Evolutionary conservation across 129 eudicot species (phyloP).

Genomic region (Logfia minima): DNA sequence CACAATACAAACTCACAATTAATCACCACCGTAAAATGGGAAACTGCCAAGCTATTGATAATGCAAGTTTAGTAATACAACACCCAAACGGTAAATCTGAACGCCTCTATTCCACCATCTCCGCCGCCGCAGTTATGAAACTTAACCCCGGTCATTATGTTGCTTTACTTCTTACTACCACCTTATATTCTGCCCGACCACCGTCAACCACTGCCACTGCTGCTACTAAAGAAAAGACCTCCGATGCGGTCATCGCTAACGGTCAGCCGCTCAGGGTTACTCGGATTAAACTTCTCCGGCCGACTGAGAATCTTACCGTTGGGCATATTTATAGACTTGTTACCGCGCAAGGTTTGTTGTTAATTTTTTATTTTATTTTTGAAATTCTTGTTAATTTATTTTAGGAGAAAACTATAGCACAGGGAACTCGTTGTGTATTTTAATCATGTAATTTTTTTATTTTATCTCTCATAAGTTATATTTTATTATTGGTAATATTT

Average conservation of each 20-base stretch:
- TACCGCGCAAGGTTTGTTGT: conserved; percentile 66
- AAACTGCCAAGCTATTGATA: conserved; percentile 95
- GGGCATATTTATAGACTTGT: conserved; percentile 93
- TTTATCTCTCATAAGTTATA: too few species aligned
- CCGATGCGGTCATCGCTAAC: neutral
- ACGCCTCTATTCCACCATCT: conserved; percentile 44
- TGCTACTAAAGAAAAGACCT: conserved; percentile 7
- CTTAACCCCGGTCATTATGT: conserved; percentile 89
- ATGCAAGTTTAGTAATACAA: conserved; percentile 73
- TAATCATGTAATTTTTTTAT: too few species aligned
- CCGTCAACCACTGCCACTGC: conserved; percentile 22
- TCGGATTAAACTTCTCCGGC: conserved; percentile 76
- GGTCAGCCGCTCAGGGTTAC: conserved; percentile 62
- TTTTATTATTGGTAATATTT: too few species aligned
- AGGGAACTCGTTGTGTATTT: too few species aligned
- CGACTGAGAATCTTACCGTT: conserved; percentile 63
- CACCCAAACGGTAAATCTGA: conserved; percentile 62
- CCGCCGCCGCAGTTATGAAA: conserved; percentile 82
- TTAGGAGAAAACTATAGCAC: too few species aligned
- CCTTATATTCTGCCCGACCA: conserved; percentile 42
- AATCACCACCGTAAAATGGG: conserved; percentile 47
- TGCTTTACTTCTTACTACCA: conserved; percentile 91
- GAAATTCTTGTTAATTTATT: neutral
- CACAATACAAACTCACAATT: neutral
- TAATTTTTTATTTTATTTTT: neutral